phyloP scores from a whole-genome alignment of 768 basidiomycete species.

The Pleurotus cornucopiae region DNA sequence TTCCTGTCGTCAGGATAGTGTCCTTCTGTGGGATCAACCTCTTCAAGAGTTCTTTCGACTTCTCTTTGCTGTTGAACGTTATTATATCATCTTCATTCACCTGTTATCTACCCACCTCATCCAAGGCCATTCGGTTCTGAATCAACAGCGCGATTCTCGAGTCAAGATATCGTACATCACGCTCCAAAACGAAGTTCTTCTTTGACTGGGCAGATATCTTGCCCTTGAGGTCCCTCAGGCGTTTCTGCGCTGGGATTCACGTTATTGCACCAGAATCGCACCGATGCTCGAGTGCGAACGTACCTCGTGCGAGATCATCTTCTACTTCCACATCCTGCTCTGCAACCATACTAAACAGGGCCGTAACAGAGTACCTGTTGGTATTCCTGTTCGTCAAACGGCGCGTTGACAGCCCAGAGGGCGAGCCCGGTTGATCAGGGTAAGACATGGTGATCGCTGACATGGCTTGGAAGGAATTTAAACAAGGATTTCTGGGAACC shows the following conservation, averaged over 20 bases:
- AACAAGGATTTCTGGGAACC: conserved; percentile 16
- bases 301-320: conserved; percentile 92
- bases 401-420: conserved; percentile 63
- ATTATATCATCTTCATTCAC: too few species aligned
- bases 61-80: conserved; percentile 70
- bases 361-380: conserved; percentile 94
- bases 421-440: conserved; percentile 55
- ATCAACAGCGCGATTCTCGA: conserved; percentile 95
- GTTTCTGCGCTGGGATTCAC: conserved; percentile 77
- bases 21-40: conserved; percentile 89
- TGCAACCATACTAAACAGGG: conserved; percentile 95
- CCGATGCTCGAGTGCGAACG: conserved; percentile 19
- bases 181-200: conserved; percentile 99
- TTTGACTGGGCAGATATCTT: conserved; percentile 98
- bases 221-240: conserved; percentile 90
- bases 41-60: conserved; percentile 92
- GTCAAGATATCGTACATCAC: conserved; percentile 97
- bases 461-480: conserved; percentile 20
- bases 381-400: conserved; percentile 89
- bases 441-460: conserved; percentile 54
- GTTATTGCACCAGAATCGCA: too few species aligned
- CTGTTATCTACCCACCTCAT: conserved; percentile 59
- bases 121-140: conserved; percentile 96
- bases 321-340: conserved; percentile 98
- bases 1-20: conserved; percentile 93